phyloP scores from a whole-genome alignment of 1,284 basidiomycete genomes.

The Thecaphora frezii region DNA sequence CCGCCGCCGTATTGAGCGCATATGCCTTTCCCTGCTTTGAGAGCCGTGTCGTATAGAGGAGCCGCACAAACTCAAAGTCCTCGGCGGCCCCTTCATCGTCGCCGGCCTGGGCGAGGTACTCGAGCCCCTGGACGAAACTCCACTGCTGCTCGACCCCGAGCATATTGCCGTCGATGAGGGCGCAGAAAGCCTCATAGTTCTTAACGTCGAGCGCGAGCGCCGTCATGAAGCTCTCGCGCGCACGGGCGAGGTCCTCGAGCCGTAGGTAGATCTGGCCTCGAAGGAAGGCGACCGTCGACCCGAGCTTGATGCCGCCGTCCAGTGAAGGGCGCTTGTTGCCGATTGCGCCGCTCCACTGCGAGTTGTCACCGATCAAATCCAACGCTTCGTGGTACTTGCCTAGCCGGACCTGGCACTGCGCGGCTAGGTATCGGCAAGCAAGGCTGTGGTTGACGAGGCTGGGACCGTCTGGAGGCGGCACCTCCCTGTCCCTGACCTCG shows the following conservation, averaged over 20 bases:
- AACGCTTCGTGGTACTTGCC: conserved; percentile 90
- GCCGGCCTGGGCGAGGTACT: conserved; percentile 75
- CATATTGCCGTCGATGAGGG: conserved; percentile 80
- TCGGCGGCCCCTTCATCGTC: conserved; percentile 63
- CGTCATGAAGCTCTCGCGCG: conserved; percentile 91
- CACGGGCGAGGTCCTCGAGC: conserved; percentile 81
- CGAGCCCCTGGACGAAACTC: conserved; percentile 85
- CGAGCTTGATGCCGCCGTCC: conserved; percentile 60
- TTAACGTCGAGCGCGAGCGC: conserved; percentile 92
- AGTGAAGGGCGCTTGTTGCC: conserved; percentile 40
- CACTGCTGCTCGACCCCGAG: conserved; percentile 66
- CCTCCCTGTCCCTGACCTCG: conserved; percentile 14
- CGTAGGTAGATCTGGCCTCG: conserved; percentile 92
- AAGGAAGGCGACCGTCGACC: conserved; percentile 73
- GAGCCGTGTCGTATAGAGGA: conserved; percentile 87
- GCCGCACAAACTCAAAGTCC: conserved; percentile 82
- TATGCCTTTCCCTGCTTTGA: conserved; percentile 67
- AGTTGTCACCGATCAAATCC: conserved; percentile 76
- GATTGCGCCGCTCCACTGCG: conserved; percentile 32
- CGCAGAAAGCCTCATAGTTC: conserved; percentile 92
- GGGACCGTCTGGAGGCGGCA: conserved; percentile 31
- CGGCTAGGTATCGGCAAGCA: conserved; percentile 64
- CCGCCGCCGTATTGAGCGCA: conserved; percentile 8
- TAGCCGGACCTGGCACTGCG: conserved; percentile 88
- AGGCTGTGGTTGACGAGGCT: conserved; percentile 48